A percentile compares a stretch with the other conserved stretches of the same genome.
Conservation (phyloP, 306 rosid genomes). For the Trifolium subterraneum region DNA sequence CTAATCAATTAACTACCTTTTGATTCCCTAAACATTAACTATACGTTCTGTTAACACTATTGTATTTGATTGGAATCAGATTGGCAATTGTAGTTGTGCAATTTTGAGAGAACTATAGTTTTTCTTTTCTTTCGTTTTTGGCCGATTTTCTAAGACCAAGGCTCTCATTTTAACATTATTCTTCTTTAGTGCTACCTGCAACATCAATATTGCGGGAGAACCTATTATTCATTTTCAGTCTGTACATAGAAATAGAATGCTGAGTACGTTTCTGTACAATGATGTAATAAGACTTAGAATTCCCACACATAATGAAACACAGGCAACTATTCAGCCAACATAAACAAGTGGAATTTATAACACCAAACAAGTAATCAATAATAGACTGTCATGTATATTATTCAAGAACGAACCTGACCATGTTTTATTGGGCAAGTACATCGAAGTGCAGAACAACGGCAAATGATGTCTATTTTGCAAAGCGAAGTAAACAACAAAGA, state of each 20-base stretch:
- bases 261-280: background rate
- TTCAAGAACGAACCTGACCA: constrained; percentile 17
- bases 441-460: constrained; percentile 18
- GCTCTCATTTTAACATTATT: too few relatives aligned
- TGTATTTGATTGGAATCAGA: too few relatives aligned
- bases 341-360: background rate
- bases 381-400: constrained; percentile 23
- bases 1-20: too few relatives aligned
- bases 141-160: too few relatives aligned
- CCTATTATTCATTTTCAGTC: background rate
- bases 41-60: too few relatives aligned
- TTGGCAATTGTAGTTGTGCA: too few relatives aligned
- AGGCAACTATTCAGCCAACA: background rate
- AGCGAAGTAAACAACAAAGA: background rate
- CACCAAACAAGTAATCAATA: constrained; percentile 29
- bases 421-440: constrained; percentile 39
- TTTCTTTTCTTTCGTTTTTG: too few relatives aligned
- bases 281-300: background rate
- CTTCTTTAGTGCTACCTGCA: too few relatives aligned
- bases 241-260: background rate
- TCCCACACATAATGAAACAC: background rate
- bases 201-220: background rate
- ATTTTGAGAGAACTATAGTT: too few relatives aligned
- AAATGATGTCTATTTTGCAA: constrained; percentile 31
- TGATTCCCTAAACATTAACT: too few relatives aligned